A percentile compares a stretch with the other conserved stretches of the same genome.
Evolutionary conservation across 176 grass and related monocot species (phyloP).

Genomic region (Cenchrus fungigraminus): DNA sequence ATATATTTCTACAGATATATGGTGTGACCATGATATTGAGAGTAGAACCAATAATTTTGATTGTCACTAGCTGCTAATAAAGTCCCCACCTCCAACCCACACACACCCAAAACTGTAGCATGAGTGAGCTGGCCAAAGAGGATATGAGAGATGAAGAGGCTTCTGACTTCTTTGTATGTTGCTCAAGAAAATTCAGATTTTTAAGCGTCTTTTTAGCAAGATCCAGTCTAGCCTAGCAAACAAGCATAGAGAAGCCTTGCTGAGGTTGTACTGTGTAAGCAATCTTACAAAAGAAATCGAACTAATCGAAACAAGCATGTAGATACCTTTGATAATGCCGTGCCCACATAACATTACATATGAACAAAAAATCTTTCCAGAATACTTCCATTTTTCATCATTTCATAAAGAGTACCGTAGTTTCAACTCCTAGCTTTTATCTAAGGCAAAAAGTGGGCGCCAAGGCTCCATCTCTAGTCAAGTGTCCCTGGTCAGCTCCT

Average conservation of each 20-base stretch:
- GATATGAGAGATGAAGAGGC: no score
- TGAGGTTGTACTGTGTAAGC: not conserved
- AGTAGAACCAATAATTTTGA: not conserved
- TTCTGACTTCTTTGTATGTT: not conserved
- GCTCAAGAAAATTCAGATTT: not conserved
- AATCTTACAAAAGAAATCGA: not conserved
- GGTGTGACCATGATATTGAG: not conserved
- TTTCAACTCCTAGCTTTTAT: not conserved
- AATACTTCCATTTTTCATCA: not conserved
- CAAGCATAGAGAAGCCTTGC: not conserved
- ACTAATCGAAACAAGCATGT: not conserved
- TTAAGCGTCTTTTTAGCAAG: not conserved
- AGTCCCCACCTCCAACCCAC: no score
- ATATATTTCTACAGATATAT: not conserved
- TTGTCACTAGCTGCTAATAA: not conserved
- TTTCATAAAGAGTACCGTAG: not conserved
- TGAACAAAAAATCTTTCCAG: not conserved
- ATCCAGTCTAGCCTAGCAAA: not conserved
- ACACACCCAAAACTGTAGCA: no score
- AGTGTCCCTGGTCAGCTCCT: no score
- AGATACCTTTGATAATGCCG: no score
- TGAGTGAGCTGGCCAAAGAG: no score
- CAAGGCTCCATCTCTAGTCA: no score
- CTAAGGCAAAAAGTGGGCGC: not conserved
- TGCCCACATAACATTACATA: not conserved